These are phyloP conservation scores for Claviceps citrina DNA, from an alignment of 2,329 filamentous ascomycete species.

Conservation along the genomic window DNA sequence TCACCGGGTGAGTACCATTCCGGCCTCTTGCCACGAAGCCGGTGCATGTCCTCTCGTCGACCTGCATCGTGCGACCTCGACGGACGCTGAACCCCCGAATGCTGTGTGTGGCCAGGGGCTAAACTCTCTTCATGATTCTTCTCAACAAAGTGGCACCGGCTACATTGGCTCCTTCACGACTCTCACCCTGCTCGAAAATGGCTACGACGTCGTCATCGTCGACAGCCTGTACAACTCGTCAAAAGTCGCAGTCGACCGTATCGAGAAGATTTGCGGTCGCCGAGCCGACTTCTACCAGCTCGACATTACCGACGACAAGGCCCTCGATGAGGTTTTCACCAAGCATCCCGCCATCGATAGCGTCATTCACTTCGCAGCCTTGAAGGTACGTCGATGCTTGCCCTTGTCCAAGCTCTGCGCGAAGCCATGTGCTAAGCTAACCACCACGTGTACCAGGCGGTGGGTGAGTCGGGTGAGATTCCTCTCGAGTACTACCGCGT, in stretches of 20 bases:
- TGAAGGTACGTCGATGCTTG: constrained; percentile 49
- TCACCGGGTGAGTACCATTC: constrained; percentile 60
- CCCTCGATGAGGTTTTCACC: constrained; percentile 72
- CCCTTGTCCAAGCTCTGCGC: neutral
- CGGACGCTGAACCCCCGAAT: neutral
- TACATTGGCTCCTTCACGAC: constrained; percentile 98
- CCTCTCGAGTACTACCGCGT: constrained; percentile 96
- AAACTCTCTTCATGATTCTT: constrained; percentile 9
- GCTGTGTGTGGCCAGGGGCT: constrained; percentile 6
- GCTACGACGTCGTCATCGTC: constrained; percentile 90
- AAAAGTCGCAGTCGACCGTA: constrained; percentile 78
- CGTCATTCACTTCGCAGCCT: constrained; percentile 94
- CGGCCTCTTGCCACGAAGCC: neutral
- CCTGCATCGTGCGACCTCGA: too few species aligned
- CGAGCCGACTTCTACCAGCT: constrained; percentile 69
- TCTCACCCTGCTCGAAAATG: constrained; percentile 79
- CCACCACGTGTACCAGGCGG: constrained; percentile 44
- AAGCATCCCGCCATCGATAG: constrained; percentile 90
- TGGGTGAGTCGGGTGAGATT: constrained; percentile 86
- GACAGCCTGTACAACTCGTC: constrained; percentile 98
- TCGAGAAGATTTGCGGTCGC: constrained; percentile 84
- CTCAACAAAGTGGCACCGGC: constrained; percentile 57
- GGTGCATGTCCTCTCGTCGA: neutral
- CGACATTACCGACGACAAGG: constrained; percentile 76
- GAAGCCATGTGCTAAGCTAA: neutral